Base-by-base conservation (phyloP, 2,329 filamentous ascomycete species). In the Chrysoporthe cubensis region DNA sequence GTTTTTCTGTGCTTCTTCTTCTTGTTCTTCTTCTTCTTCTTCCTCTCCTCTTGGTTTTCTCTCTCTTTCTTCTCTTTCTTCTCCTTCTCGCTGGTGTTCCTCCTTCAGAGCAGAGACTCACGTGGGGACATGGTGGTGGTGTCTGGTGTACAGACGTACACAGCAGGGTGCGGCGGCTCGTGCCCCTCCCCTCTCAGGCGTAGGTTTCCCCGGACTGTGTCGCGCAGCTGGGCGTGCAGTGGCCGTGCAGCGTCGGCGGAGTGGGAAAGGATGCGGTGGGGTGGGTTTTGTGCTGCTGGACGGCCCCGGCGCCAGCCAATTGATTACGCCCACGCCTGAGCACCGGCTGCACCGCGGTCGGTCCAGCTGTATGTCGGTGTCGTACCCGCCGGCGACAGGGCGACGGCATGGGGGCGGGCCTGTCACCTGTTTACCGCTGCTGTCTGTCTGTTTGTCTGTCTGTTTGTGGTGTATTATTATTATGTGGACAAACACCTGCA, bases 271-370 rank as follows among this genome's bases (percentile, higher is more conserved):
- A 43, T 54, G 50, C 40, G 62, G 50, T n/a, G 16, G 50, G 16
- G 62, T 64, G 62, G 62, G 50, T 64, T 64, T 21, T 44, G 62
- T 13, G 40, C 46, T 56, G 63, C 44, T 60, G 63, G 44, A 57
- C 43, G 54, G 34, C 42, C 66, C 70, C 67, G 73, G 73, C 73
- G 70, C 65, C 67, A 72, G 71, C 74, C 75, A 76, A 75, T 76
- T 71, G 70, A 69, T 74, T 69, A 71, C 70, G 67, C 71, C 73
- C 72, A 73, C 66, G 70, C 69, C 65, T 64, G 44, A 63, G 40
- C 66, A 66, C 62, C 26, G 52, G 32, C 32, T n/a, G 14, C 26
- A 57, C 52, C 58, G 50, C 56, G 40, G 50, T 61, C 58, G 40
- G 50, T 61, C 58, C 58, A 61, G 62, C 62, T 67, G 44, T 62